phyloP scores from a whole-genome alignment of 1,284 basidiomycete genomes.

The Ganoderma lucidum region DNA sequence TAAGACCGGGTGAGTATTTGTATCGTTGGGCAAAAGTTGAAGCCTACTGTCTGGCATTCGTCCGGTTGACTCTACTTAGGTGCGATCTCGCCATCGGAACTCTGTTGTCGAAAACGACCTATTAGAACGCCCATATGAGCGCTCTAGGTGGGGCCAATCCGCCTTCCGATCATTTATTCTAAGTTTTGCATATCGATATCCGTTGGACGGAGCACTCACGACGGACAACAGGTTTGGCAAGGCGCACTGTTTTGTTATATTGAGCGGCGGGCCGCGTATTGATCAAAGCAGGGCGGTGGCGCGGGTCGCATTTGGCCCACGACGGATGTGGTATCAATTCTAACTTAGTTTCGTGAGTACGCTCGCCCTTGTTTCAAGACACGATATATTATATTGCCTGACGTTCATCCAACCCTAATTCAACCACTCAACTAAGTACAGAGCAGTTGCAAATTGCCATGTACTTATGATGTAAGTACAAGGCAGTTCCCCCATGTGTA shows the following conservation, averaged over 20 bases:
- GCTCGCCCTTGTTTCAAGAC: neutral
- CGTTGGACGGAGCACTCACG: neutral
- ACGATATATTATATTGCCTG: neutral
- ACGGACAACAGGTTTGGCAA: neutral
- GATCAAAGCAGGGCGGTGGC: neutral
- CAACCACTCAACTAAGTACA: neutral
- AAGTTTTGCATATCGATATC: neutral
- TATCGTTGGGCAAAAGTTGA: neutral
- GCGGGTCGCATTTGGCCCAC: neutral
- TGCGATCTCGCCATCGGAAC: neutral
- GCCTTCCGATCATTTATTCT: neutral
- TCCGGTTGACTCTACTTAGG: neutral
- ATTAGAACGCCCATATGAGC: neutral
- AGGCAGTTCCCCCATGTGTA: neutral
- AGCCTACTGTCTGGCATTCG: neutral
- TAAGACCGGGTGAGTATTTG: neutral
- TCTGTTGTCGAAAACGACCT: neutral
- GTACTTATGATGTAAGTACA: neutral
- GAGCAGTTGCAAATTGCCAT: neutral
- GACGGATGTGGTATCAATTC: neutral
- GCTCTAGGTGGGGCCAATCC: neutral
- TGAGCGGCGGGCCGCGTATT: neutral
- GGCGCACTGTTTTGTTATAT: neutral
- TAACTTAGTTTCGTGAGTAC: neutral
- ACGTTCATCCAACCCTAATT: neutral